Evolutionary conservation across 208 protist species (phyloP).

Genomic region (Tetramitus jugosus): DNA sequence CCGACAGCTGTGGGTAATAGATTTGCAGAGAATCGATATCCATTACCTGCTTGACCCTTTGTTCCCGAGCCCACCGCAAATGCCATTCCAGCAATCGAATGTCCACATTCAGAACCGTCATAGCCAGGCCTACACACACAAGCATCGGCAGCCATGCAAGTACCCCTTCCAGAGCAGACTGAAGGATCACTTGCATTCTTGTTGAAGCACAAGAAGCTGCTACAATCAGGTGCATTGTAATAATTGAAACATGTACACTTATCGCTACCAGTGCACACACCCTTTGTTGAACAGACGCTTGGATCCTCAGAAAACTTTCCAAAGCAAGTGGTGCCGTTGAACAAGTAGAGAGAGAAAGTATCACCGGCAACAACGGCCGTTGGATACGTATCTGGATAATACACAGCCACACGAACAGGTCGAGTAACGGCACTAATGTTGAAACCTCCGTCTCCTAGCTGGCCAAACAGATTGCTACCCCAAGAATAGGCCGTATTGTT

Average conservation of each 20-base stretch:
- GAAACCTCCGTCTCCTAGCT: neutral
- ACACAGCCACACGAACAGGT: too few species aligned
- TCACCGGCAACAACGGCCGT: neutral
- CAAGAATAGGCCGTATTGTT: neutral
- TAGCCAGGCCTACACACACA: neutral
- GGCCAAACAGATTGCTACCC: neutral
- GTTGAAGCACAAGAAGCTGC: neutral
- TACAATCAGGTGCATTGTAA: neutral
- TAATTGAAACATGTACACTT: neutral
- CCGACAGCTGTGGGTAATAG: too few species aligned
- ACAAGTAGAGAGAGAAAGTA: neutral
- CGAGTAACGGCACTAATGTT: too few species aligned
- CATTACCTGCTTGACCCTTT: too few species aligned
- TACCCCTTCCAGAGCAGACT: neutral
- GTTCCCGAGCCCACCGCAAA: too few species aligned
- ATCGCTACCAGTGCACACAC: neutral
- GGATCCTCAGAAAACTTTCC: neutral
- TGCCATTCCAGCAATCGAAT: too few species aligned
- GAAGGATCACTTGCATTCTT: neutral
- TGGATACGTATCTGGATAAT: neutral
- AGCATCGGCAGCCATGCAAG: neutral
- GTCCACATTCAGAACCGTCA: neutral
- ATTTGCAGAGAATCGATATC: too few species aligned
- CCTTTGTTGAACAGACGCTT: neutral
- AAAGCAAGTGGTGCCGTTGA: neutral